Evolutionary conservation across 2,329 filamentous ascomycete species (phyloP).

Genomic region (Byssochlamys sp.): DNA sequence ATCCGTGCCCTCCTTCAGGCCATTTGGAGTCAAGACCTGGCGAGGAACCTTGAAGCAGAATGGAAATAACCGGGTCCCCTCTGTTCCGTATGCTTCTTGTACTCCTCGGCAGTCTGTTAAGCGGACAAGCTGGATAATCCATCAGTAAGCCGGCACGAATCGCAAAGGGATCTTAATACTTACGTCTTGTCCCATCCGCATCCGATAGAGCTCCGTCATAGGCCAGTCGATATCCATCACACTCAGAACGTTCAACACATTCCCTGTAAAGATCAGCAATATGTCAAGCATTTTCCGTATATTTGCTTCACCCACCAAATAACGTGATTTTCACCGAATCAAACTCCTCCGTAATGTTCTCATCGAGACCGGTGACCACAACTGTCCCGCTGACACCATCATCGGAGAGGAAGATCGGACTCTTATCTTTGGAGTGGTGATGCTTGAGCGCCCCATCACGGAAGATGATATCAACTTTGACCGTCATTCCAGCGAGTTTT

Average conservation of each 20-base stretch:
- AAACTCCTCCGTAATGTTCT: not conserved
- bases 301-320: not conserved
- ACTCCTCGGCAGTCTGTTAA: not conserved
- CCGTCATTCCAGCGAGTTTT: not conserved
- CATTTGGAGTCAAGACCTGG: slow-evolving; percentile 5
- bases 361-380: not conserved
- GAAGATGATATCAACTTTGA: not conserved
- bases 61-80: not conserved
- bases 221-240: not conserved
- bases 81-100: slow-evolving; percentile 1
- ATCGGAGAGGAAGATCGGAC: slow-evolving; percentile 2
- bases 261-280: not conserved
- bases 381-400: slow-evolving; percentile 1
- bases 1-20: not conserved
- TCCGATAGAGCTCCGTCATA: not conserved
- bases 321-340: slow-evolving; percentile 3
- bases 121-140: not conserved
- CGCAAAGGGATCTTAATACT: not conserved
- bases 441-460: not conserved
- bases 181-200: slow-evolving; percentile 5
- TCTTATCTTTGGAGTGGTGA: not conserved
- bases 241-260: not conserved
- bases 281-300: not conserved
- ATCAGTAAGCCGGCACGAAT: not conserved
- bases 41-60: slow-evolving; percentile 3